These are phyloP conservation scores for Diplodia scrobiculata DNA, from an alignment of 2,329 filamentous ascomycete genomes.

Conservation along the genomic window DNA sequence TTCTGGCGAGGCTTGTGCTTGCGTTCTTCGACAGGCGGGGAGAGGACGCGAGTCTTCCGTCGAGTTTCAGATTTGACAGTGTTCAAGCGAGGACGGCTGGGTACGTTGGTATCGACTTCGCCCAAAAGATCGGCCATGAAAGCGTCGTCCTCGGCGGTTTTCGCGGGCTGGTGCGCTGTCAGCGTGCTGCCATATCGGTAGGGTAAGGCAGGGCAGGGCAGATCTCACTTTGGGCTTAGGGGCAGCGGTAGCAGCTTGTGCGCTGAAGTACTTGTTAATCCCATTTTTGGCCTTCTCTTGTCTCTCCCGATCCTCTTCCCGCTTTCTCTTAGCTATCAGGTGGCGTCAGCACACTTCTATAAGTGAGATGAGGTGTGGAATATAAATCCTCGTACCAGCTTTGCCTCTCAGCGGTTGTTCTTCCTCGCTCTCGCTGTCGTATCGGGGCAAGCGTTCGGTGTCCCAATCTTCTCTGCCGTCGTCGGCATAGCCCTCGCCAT, in stretches of 20 bases:
- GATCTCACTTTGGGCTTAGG: constrained; percentile 75
- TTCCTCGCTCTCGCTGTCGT: constrained; percentile 72
- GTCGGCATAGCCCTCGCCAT: constrained; percentile 94
- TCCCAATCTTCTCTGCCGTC: constrained; percentile 76
- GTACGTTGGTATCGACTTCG: constrained; percentile 79
- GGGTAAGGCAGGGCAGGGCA: not conserved
- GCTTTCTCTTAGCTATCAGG: constrained; percentile 74
- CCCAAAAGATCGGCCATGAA: constrained; percentile 84
- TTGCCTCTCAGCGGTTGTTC: constrained; percentile 62
- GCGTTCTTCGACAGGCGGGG: constrained; percentile 65
- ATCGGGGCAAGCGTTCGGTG: constrained; percentile 66
- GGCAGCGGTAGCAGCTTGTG: constrained; percentile 64
- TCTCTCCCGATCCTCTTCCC: constrained; percentile 82
- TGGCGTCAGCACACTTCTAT: not conserved
- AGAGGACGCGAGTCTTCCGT: constrained; percentile 77
- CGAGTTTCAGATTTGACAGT: constrained; percentile 73
- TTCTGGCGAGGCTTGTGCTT: constrained; percentile 35
- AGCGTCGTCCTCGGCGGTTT: constrained; percentile 82
- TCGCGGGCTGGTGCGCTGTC: constrained; percentile 55
- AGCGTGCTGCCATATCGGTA: not conserved
- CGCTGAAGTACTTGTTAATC: constrained; percentile 93
- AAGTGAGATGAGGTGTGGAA: not conserved
- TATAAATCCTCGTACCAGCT: constrained; percentile 50
- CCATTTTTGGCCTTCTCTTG: constrained; percentile 85
- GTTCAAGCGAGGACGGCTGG: constrained; percentile 61